phyloP scores from a whole-genome alignment of 164 flowering plant genomes.

The Santalum album region DNA sequence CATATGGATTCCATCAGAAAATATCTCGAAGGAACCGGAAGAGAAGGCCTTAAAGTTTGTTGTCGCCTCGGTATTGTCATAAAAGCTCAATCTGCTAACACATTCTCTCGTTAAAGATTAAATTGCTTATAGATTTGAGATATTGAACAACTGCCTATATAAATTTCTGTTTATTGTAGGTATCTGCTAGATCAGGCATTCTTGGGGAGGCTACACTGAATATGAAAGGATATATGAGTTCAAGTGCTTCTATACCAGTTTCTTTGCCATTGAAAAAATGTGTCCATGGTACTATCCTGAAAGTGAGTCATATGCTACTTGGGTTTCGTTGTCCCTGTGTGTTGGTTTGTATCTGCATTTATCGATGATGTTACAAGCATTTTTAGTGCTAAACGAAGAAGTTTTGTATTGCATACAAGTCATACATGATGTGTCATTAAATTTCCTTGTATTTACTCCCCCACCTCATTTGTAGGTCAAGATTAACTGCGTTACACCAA shows the following conservation, averaged over 20 bases:
- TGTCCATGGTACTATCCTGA: conserved; percentile 40
- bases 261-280: conserved; percentile 47
- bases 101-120: background rate
- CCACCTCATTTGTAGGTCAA: conserved; percentile 31
- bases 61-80: conserved; percentile 33
- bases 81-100: background rate
- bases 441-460: background rate
- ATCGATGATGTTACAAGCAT: background rate
- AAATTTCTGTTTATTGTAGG: conserved; percentile 20
- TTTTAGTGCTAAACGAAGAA: background rate
- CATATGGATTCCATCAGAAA: conserved; percentile 28
- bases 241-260: conserved; percentile 26
- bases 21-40: conserved; percentile 30
- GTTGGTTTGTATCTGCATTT: background rate
- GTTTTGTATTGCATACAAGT: background rate
- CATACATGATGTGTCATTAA: background rate
- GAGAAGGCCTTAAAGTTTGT: conserved; percentile 31
- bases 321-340: background rate
- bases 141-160: too few species aligned
- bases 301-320: conserved; percentile 19
- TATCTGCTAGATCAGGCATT: conserved; percentile 43
- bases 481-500: conserved; percentile 40
- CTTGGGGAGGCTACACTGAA: conserved; percentile 51
- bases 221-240: conserved; percentile 25
- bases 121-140: background rate